Base-by-base conservation (phyloP, 164 flowering plant genomes). In the Macadamia integrifolia region DNA sequence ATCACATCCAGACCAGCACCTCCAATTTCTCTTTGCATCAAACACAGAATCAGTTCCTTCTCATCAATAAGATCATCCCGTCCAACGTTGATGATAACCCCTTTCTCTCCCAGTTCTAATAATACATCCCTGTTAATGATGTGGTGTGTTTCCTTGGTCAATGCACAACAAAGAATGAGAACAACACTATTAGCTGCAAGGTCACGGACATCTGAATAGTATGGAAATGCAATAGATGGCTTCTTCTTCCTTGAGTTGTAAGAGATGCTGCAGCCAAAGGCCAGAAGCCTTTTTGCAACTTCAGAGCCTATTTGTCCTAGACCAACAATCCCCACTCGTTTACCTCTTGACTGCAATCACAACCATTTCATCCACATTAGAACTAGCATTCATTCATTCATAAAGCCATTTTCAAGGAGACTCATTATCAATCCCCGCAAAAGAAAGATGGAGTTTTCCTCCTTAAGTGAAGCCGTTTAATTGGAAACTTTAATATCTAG, bases 1-100 rank as follows among this genome's bases (percentile, higher is more conserved):
- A 80, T 82, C 77, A 84, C 88, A 70, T 84, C 88, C 55, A 84
- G 80, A 55, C 88, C 85, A 0, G 83, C 85, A 30, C 85, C 88
- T 31, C 75, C 79, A 17, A 82, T 49, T 60, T 82, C 72, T 42
- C 84, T 81, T 18, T 60, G 64, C 63, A 76, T 77, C 71, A 84
- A 55, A 49, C 68, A 72, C 61, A 66, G 68, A 60, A 84, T 84
- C 67, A 84, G 10, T 72, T 78, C 81, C 70, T 72, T 65, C 75
- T 84, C 87, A 62, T 84, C 79, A 2, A 82, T 18, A 7, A 84
- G 75, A 46, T 66, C 68, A 48, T 86, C 88, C 0, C 88, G 83
- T 0, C 84, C 86, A 17, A 84, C 72, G 44, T 84, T 84, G 31
- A 84, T 73, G n/a, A 84, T 69, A 28, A 84, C 74, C 40, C 88